phyloP scores from a whole-genome alignment of 164 flowering plant genomes.

The Paratinospora sagittata region DNA sequence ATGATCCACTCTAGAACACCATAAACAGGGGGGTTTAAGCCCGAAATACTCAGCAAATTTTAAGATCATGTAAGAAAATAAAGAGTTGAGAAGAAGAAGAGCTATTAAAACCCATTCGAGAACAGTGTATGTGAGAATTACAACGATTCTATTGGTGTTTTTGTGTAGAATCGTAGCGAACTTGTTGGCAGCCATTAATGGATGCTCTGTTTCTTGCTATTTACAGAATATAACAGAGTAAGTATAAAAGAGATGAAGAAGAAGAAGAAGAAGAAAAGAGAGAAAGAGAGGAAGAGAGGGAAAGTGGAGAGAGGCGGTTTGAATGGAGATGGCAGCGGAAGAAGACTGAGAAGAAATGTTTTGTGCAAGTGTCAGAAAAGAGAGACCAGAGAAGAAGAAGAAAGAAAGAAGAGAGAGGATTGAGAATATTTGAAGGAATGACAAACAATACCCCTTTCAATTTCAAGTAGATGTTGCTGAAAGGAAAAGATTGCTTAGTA shows the following conservation, averaged over 20 bases:
- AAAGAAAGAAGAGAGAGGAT: neutral
- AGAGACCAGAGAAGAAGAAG: neutral
- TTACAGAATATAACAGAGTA: conserved; percentile 15
- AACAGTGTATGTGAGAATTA: conserved; percentile 55
- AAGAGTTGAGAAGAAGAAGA: conserved; percentile 71
- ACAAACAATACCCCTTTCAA: conserved; percentile 3
- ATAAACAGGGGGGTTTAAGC: conserved; percentile 71
- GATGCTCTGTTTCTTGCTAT: conserved; percentile 18
- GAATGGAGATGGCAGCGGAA: conserved; percentile 29
- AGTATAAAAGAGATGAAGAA: conserved; percentile 1
- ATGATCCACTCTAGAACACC: conserved; percentile 75
- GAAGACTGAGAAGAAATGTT: conserved; percentile 23
- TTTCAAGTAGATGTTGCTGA: neutral
- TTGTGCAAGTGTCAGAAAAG: conserved; percentile 5
- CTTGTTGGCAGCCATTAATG: conserved; percentile 67
- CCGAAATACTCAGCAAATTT: conserved; percentile 74
- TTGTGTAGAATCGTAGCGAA: conserved; percentile 73
- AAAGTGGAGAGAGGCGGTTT: conserved; percentile 20
- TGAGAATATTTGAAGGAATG: conserved; percentile 15
- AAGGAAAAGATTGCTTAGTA: neutral
- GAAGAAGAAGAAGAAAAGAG: too few relatives aligned
- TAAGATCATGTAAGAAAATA: conserved; percentile 65
- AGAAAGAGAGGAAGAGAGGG: conserved; percentile 8
- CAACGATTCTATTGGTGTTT: conserved; percentile 52
- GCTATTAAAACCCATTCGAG: conserved; percentile 87